A percentile compares a stretch with the other conserved stretches of the same genome.
phyloP scores from a whole-genome alignment of 345 rosid species.

The Syzygium aromaticum region DNA sequence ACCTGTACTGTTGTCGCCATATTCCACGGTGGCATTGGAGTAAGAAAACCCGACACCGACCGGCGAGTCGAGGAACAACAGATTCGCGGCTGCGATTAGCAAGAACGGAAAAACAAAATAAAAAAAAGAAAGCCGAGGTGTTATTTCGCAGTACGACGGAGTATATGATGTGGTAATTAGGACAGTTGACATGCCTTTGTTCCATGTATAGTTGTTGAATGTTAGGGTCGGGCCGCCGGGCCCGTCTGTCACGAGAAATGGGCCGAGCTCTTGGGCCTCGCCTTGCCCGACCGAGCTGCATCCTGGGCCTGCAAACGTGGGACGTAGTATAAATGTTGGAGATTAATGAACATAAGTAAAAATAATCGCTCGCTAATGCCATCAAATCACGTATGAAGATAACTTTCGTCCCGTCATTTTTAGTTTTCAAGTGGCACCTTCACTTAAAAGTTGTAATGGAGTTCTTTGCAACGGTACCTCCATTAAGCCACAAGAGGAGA shows the following conservation, averaged over 20 bases:
- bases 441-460: neutral
- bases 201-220: constrained; percentile 13
- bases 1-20: neutral
- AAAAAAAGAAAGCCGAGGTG: no score
- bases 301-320: constrained; percentile 13
- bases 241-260: constrained; percentile 11
- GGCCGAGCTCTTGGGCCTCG: constrained; percentile 17
- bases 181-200: neutral
- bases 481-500: constrained; percentile 77
- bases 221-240: constrained; percentile 1
- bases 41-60: neutral
- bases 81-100: neutral
- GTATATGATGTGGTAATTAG: neutral
- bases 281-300: constrained; percentile 16
- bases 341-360: neutral
- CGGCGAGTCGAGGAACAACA: neutral
- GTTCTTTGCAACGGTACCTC: constrained; percentile 27
- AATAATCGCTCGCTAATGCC: neutral
- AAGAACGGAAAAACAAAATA: no score
- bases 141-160: no score
- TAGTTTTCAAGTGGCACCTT: neutral
- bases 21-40: neutral
- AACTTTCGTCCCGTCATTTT: no score
- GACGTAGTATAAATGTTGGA: neutral
- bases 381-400: no score